These are phyloP conservation scores for Heritiera littoralis DNA, from an alignment of 345 rosid genomes.

Conservation along the genomic window DNA sequence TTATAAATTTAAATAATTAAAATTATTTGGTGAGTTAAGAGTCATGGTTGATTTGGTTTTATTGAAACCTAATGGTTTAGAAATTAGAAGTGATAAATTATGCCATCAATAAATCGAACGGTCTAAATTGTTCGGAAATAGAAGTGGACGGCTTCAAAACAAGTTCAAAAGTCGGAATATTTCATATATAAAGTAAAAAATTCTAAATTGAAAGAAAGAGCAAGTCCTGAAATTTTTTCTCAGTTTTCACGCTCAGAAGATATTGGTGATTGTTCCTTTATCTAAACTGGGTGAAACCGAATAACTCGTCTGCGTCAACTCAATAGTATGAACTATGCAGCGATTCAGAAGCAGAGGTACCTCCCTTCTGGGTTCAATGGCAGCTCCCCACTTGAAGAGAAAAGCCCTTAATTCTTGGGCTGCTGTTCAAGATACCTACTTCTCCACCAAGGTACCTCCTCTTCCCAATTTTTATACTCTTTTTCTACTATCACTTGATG, in stretches of 20 bases:
- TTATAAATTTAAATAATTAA: no score
- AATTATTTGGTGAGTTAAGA: no score
- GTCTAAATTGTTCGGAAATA: no score
- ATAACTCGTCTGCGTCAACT: neutral
- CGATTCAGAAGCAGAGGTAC: constrained; percentile 62
- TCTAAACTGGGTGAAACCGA: no score
- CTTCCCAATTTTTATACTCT: no score
- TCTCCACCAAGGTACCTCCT: constrained; percentile 66
- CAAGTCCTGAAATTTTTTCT: neutral
- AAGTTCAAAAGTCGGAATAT: no score
- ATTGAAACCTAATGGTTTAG: no score
- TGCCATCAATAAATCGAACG: no score
- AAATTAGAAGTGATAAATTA: no score
- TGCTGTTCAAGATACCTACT: constrained; percentile 78
- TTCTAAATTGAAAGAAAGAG: neutral
- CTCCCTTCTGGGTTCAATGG: constrained; percentile 44
- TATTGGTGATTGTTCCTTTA: neutral
- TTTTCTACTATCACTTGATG: neutral
- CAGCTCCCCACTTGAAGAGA: constrained; percentile 59
- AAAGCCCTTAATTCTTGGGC: constrained; percentile 70
- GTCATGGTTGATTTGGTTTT: no score
- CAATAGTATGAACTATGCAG: constrained; percentile 39
- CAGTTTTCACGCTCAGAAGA: no score
- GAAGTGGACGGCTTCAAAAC: no score
- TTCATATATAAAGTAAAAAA: neutral